Evolutionary conservation across 2,329 filamentous ascomycete species (phyloP).

Genomic region (Paradendryphiella salina): DNA sequence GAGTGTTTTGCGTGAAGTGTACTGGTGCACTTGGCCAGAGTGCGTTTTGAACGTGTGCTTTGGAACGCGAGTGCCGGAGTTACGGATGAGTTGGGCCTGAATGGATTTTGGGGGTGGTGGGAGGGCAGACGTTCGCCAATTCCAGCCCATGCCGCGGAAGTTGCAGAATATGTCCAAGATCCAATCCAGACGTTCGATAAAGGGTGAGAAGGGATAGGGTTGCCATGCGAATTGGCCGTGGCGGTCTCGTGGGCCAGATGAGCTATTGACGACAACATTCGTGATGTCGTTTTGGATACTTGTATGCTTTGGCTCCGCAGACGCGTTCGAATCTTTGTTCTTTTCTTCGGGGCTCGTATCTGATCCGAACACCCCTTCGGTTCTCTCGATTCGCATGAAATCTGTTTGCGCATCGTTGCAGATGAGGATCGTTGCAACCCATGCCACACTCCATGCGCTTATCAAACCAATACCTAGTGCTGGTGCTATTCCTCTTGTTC

Average conservation of each 20-base stretch:
- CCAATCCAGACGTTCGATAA: slow-evolving; percentile 62
- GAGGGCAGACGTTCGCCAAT: slow-evolving; percentile 58
- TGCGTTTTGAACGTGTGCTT: slow-evolving; percentile 27
- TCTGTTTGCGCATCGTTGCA: slow-evolving; percentile 60
- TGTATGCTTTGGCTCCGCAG: not conserved
- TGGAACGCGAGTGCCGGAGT: slow-evolving; percentile 23
- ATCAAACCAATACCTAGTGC: slow-evolving; percentile 61
- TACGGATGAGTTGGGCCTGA: slow-evolving; percentile 44
- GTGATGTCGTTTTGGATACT: not conserved
- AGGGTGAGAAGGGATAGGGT: slow-evolving; percentile 52
- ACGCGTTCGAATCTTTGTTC: not conserved
- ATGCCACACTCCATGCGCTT: slow-evolving; percentile 59
- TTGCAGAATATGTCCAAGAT: slow-evolving; percentile 59
- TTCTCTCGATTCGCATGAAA: slow-evolving; percentile 60
- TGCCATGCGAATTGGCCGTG: slow-evolving; percentile 57
- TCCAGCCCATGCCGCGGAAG: slow-evolving; percentile 65
- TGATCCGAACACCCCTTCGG: slow-evolving; percentile 29
- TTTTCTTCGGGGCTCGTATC: not conserved
- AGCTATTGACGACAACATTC: slow-evolving; percentile 18
- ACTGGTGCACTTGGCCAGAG: slow-evolving; percentile 45
- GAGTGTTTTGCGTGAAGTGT: slow-evolving; percentile 41
- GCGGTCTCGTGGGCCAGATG: slow-evolving; percentile 34
- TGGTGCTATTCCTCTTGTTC: slow-evolving; percentile 56
- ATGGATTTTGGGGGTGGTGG: slow-evolving; percentile 50
- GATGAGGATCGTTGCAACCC: slow-evolving; percentile 57